Conservation (phyloP, 805 yeast genomes). For the Suhomyces emberorum region DNA sequence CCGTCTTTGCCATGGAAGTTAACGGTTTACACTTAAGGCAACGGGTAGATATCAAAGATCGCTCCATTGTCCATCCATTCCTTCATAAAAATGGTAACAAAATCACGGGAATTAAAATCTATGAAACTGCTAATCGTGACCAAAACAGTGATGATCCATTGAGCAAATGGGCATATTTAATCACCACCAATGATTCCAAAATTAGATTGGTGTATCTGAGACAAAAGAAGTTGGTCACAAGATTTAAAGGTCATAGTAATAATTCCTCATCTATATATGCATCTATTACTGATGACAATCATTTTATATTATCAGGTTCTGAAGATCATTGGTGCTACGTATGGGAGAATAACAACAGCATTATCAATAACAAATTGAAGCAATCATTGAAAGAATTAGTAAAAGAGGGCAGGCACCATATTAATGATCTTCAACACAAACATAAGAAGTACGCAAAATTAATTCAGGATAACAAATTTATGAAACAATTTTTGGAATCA, state of each 20-base stretch:
- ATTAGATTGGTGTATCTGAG: slow-evolving; percentile 61
- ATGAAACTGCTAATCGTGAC: slow-evolving; percentile 16
- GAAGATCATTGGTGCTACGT: slow-evolving; percentile 86
- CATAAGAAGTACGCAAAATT: slow-evolving; percentile 27
- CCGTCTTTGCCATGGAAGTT: slow-evolving; percentile 57
- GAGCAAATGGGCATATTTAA: slow-evolving; percentile 37
- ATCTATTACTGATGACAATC: slow-evolving; percentile 51
- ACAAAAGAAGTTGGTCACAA: slow-evolving; percentile 54
- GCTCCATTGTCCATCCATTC: slow-evolving; percentile 21
- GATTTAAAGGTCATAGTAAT: slow-evolving; percentile 73
- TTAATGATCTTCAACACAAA: slow-evolving; percentile 28
- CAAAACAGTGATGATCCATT: slow-evolving; percentile 9
- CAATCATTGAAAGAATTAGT: slow-evolving; percentile 33
- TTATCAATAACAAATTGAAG: slow-evolving; percentile 38
- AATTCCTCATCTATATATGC: slow-evolving; percentile 72
- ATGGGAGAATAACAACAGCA: slow-evolving; percentile 57
- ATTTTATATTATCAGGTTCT: slow-evolving; percentile 69
- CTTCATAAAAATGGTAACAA: slow-evolving; percentile 39
- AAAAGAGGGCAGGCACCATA: slow-evolving; percentile 31
- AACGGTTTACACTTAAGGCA: slow-evolving; percentile 50
- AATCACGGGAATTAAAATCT: slow-evolving; percentile 71
- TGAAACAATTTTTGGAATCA: slow-evolving; percentile 29
- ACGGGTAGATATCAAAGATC: slow-evolving; percentile 31
- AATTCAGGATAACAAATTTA: slow-evolving; percentile 25
- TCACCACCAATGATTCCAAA: slow-evolving; percentile 81